phyloP scores from a whole-genome alignment of 352 stramenopile species.

The Blastocystis sp. region DNA sequence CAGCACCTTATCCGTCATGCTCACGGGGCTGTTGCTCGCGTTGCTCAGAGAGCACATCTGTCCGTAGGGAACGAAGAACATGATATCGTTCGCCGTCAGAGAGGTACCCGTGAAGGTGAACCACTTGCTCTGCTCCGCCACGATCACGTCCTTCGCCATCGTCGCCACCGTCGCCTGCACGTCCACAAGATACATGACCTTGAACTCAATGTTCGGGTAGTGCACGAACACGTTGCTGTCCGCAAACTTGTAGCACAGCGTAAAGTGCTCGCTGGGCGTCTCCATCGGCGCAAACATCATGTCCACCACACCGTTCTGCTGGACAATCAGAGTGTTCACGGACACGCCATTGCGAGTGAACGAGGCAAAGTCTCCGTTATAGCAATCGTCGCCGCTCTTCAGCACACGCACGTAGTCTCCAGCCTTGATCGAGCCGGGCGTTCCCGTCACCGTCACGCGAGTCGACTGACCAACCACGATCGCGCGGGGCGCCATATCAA shows the following conservation, averaged over 20 bases:
- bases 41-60: neutral
- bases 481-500: neutral
- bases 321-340: neutral
- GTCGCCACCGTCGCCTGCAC: neutral
- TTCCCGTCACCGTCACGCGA: neutral
- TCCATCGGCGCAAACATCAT: neutral
- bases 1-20: neutral
- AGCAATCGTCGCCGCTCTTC: slow-evolving; percentile 19
- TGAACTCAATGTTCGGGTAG: slow-evolving; percentile 10
- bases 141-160: neutral
- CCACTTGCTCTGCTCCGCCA: slow-evolving; percentile 34
- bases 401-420: slow-evolving; percentile 31
- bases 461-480: neutral
- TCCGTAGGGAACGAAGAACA: neutral
- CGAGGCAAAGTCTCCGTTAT: neutral
- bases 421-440: neutral
- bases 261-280: neutral
- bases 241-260: slow-evolving; percentile 41
- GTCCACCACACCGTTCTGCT: neutral
- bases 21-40: neutral
- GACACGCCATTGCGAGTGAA: neutral
- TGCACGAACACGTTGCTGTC: slow-evolving; percentile 14
- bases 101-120: slow-evolving; percentile 39
- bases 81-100: neutral
- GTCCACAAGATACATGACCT: slow-evolving; percentile 2